These are phyloP conservation scores for Polyplosphaeria fusca DNA, from an alignment of 495 filamentous ascomycete species.

Conservation along the genomic window DNA sequence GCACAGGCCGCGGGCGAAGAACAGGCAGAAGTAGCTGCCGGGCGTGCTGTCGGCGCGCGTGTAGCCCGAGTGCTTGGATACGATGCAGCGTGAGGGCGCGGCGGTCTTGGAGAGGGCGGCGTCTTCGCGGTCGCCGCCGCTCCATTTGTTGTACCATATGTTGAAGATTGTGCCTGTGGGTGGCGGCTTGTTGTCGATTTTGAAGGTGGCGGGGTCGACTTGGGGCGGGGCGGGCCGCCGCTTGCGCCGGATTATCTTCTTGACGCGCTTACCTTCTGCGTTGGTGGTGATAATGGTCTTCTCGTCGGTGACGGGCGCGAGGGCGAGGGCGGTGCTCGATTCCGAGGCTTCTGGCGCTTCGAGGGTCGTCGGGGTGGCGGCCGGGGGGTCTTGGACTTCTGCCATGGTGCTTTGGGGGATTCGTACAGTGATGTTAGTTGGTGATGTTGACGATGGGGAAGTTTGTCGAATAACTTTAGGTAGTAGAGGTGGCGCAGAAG, in stretches of 20 bases:
- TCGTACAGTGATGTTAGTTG: too few relatives aligned
- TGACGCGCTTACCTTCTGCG: slow-evolving; percentile 61
- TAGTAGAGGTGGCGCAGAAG: too few relatives aligned
- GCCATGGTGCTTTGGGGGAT: background rate
- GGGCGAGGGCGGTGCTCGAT: background rate
- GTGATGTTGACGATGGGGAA: too few relatives aligned
- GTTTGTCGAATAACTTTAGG: too few relatives aligned
- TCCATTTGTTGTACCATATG: slow-evolving; percentile 90
- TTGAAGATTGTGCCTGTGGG: slow-evolving; percentile 87
- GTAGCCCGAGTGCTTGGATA: slow-evolving; percentile 79
- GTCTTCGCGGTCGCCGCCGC: slow-evolving; percentile 90
- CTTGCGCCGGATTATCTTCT: slow-evolving; percentile 61
- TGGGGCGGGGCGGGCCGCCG: slow-evolving; percentile 68
- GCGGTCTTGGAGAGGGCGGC: slow-evolving; percentile 73
- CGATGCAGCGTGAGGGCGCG: slow-evolving; percentile 75
- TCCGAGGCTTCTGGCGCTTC: background rate
- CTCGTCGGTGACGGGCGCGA: slow-evolving; percentile 10
- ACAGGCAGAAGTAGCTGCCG: slow-evolving; percentile 88
- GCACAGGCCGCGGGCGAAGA: slow-evolving; percentile 81
- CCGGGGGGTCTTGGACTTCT: background rate
- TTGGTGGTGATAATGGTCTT: slow-evolving; percentile 16
- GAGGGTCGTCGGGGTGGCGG: background rate
- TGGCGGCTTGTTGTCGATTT: slow-evolving; percentile 71
- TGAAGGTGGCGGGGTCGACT: slow-evolving; percentile 78
- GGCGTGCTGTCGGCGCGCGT: slow-evolving; percentile 77